Evolutionary conservation across 164 flowering plant genomes (phyloP).

Genomic region (Kalanchoe fedtschenkoi): DNA sequence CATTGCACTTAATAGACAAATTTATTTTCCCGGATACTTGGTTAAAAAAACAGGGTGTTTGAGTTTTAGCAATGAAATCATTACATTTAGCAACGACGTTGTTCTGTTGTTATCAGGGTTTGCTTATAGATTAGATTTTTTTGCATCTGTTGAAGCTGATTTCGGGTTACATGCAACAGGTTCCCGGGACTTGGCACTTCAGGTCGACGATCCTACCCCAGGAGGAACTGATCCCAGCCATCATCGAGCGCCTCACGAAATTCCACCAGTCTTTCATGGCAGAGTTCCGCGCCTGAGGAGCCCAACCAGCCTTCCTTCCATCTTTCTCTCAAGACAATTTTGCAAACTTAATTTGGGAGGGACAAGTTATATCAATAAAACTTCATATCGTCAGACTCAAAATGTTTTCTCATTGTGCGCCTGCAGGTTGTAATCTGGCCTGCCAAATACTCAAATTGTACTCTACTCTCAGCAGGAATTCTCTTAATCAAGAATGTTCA

Average conservation of each 20-base stretch:
- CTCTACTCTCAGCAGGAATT: no score
- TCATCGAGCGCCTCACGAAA: constrained; percentile 57
- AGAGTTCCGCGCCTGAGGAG: constrained; percentile 55
- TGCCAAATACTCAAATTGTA: no score
- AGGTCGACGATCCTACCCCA: constrained; percentile 94
- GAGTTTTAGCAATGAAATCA: no score
- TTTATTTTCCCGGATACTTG: neutral
- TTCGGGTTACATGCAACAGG: constrained; percentile 27
- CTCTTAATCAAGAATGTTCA: no score
- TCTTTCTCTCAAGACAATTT: neutral
- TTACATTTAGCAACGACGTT: no score
- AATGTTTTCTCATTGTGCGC: no score
- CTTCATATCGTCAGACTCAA: neutral
- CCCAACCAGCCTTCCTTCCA: neutral
- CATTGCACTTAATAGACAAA: neutral
- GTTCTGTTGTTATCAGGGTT: no score
- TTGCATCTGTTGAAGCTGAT: neutral
- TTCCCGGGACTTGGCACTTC: constrained; percentile 94
- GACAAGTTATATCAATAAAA: neutral
- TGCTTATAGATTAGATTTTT: no score
- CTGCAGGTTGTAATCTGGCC: no score
- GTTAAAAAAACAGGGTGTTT: neutral
- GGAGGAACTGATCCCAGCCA: constrained; percentile 91
- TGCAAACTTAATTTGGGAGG: neutral
- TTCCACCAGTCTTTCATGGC: constrained; percentile 85